Base-by-base conservation (phyloP, 192 early-diverging fungal species). In the Backusella circina region DNA sequence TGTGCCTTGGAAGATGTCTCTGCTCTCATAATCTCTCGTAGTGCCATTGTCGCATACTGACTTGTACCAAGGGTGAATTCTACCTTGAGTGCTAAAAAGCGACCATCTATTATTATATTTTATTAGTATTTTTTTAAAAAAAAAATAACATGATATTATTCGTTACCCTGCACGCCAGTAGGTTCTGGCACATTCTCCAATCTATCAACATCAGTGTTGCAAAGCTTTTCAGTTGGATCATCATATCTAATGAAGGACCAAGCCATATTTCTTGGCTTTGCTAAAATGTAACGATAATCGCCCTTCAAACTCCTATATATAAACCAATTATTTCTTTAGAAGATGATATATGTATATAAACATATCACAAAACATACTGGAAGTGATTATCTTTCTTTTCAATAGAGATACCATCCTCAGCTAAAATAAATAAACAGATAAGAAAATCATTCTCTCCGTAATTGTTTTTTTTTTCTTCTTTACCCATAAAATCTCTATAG, bases 11-110 rank as follows among this genome's bases (percentile, higher is more conserved):
- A 73, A 37, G 77, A 72, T 9, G 77, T 78, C 3, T 78, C 77
- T 0, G 32, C 23, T 15, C 67, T 87, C 79, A 92, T 91, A 26
- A 98, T 82, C 80, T 99, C 98, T 21, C 97, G 88, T 70, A 99
- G 81, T n/a, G 92, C 90, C 96, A 99, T 98, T 0, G 98, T 99
- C 2, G 98, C 98, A 80, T 99, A 99, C 37, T 93, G 89, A 47
- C 94, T 95, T 1, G 94, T 87, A 33, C 80, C 83, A 65, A 99
- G 84, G 21, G 92, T 93, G 74, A 99, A 90, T 35, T 89, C 84
- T 16, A 96, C 77, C 50, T 92, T 83, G 31, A 97, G 73, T 9
- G 93, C 98, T 28, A 93, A 41, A 13, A 88, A 85, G 69, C 89
- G 77, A 30, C 96, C 96, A 41, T 86, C 89, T 80, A 12, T 7